Conservation (phyloP, 2,329 filamentous ascomycete genomes). For the Aspergillus ibericus region DNA sequence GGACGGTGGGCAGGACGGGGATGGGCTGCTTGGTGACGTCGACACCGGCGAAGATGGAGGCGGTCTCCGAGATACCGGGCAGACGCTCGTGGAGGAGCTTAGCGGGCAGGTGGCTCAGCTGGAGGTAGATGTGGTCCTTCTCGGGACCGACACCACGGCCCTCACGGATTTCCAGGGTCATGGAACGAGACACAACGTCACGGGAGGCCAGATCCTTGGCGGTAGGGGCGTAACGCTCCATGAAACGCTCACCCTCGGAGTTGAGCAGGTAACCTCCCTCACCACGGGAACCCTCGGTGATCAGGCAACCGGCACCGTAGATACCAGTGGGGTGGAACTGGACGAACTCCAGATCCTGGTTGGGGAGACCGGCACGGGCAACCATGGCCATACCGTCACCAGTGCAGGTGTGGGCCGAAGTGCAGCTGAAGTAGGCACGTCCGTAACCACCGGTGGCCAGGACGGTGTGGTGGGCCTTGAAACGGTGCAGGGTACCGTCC, state of each 20-base stretch:
- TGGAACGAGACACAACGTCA: constrained; percentile 94
- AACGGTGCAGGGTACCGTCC: constrained; percentile 94
- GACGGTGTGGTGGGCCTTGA: constrained; percentile 95
- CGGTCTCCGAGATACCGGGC: constrained; percentile 97
- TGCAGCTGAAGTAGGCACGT: constrained; percentile 97
- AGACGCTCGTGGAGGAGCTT: constrained; percentile 94
- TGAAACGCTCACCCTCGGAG: constrained; percentile 97
- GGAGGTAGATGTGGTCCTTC: constrained; percentile 98
- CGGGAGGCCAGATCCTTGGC: constrained; percentile 96
- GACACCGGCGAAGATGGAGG: constrained; percentile 94
- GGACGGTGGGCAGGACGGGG: constrained; percentile 90
- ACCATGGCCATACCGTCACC: constrained; percentile 99
- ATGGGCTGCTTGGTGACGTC: constrained; percentile 97
- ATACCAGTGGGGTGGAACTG: constrained; percentile 99
- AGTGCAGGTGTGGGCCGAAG: constrained; percentile 96
- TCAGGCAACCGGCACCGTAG: constrained; percentile 96
- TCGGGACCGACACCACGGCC: constrained; percentile 95
- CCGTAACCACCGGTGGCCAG: constrained; percentile 96
- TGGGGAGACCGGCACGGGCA: constrained; percentile 91
- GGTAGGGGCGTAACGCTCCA: constrained; percentile 97
- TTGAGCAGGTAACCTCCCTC: constrained; percentile 98
- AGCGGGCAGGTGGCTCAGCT: constrained; percentile 90
- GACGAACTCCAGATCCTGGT: constrained; percentile 99
- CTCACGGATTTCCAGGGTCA: constrained; percentile 98
- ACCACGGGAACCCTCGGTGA: constrained; percentile 95